Conservation (phyloP, 129 eudicot genomes). For the Chrysanthemum makinoi region DNA sequence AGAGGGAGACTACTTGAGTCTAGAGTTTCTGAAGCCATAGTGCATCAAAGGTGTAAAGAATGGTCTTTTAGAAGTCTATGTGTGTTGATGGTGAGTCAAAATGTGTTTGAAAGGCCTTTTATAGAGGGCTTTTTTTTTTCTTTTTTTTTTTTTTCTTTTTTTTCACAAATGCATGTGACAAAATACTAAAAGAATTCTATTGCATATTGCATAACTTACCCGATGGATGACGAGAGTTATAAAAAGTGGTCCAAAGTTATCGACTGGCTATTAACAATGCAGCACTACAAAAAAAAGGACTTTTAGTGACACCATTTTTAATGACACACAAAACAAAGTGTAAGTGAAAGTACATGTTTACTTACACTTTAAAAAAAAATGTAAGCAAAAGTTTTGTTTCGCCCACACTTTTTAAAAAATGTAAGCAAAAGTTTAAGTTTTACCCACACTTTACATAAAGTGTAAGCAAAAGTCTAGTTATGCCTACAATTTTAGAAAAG, state of each 20-base stretch:
- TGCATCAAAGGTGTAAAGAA: not conserved
- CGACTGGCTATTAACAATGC: not conserved
- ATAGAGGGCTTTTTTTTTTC: not conserved
- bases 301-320: too few species aligned
- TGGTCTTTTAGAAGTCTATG: not conserved
- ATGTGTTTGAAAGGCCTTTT: not conserved
- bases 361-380: too few species aligned
- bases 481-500: too few species aligned
- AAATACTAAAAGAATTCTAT: not conserved
- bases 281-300: too few species aligned
- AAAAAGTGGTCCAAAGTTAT: not conserved
- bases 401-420: too few species aligned
- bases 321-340: too few species aligned
- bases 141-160: too few species aligned
- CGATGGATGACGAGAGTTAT: not conserved
- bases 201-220: not conserved
- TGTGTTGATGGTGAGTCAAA: not conserved
- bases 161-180: not conserved
- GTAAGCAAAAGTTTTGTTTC: too few species aligned
- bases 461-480: too few species aligned
- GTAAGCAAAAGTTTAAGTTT: too few species aligned
- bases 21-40: slow-evolving; percentile 21
- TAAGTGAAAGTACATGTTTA: too few species aligned
- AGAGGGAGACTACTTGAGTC: slow-evolving; percentile 27
- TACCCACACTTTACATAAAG: too few species aligned